Conservation (phyloP, 1,139 yeast genomes). For the Taphrina pruni region DNA sequence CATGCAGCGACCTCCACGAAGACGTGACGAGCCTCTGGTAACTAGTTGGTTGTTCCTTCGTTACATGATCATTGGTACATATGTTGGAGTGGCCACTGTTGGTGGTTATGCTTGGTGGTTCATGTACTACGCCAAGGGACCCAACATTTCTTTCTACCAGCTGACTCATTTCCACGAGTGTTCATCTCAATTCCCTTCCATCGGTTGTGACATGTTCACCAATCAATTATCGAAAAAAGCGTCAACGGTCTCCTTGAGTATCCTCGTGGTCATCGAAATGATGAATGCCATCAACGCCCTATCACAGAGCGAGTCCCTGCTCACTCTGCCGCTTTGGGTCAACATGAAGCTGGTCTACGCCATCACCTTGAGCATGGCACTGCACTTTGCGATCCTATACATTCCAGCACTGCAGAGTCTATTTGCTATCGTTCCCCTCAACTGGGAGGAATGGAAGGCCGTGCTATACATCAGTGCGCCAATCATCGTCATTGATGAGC, state of each 20-base stretch:
- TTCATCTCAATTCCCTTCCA: conserved; percentile 50
- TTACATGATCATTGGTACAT: conserved; percentile 54
- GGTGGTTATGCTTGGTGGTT: conserved; percentile 56
- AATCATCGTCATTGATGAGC: conserved; percentile 53
- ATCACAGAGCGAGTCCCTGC: conserved; percentile 54
- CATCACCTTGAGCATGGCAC: conserved; percentile 51
- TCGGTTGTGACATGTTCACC: conserved; percentile 53
- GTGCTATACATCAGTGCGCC: conserved; percentile 52
- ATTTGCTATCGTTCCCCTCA: conserved; percentile 53
- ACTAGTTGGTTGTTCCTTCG: conserved; percentile 54
- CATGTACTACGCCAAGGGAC: conserved; percentile 52
- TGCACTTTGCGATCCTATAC: conserved; percentile 53
- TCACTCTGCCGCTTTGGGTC: conserved; percentile 54
- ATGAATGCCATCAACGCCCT: conserved; percentile 55
- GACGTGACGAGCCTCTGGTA: conserved; percentile 53
- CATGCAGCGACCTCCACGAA: conserved; percentile 51
- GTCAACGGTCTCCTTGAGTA: conserved; percentile 55
- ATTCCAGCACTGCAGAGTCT: conserved; percentile 52
- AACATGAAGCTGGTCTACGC: conserved; percentile 54
- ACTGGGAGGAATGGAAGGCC: conserved; percentile 53
- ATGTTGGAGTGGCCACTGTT: conserved; percentile 56
- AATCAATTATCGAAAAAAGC: conserved; percentile 50
- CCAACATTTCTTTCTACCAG: conserved; percentile 51
- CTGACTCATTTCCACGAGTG: conserved; percentile 54
- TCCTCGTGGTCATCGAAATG: conserved; percentile 55